Evolutionary conservation across 306 rosid species (phyloP).

Genomic region (Fragaria nilgerrensis): DNA sequence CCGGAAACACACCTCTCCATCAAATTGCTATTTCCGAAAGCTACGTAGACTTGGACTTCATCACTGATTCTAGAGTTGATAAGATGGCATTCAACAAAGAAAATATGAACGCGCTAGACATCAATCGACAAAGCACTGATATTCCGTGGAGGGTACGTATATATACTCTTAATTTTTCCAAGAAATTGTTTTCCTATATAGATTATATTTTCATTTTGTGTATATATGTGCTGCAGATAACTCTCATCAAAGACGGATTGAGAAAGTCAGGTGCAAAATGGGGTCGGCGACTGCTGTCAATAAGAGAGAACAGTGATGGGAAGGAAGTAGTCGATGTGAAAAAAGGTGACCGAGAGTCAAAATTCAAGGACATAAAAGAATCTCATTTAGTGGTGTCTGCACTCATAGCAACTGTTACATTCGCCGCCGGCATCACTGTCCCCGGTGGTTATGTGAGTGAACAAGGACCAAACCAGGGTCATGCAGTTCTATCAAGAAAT

Average conservation of each 20-base stretch:
- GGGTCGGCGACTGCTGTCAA: neutral
- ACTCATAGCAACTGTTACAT: neutral
- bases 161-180: too few species aligned
- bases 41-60: neutral
- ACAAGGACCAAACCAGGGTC: neutral
- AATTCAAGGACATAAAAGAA: neutral
- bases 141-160: too few species aligned
- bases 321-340: neutral
- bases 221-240: neutral
- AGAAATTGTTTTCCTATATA: too few species aligned
- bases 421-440: neutral
- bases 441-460: neutral
- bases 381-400: neutral
- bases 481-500: neutral
- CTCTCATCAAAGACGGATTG: too few species aligned
- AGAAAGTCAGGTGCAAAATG: neutral
- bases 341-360: neutral
- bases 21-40: neutral
- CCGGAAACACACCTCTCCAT: neutral
- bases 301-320: too few species aligned
- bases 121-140: fast-evolving
- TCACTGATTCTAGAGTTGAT: neutral
- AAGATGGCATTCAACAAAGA: neutral
- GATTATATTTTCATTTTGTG: neutral
- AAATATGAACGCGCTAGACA: neutral